Evolutionary conservation across 2,329 filamentous ascomycete genomes (phyloP).

Genomic region (Calonectria naviculata): DNA sequence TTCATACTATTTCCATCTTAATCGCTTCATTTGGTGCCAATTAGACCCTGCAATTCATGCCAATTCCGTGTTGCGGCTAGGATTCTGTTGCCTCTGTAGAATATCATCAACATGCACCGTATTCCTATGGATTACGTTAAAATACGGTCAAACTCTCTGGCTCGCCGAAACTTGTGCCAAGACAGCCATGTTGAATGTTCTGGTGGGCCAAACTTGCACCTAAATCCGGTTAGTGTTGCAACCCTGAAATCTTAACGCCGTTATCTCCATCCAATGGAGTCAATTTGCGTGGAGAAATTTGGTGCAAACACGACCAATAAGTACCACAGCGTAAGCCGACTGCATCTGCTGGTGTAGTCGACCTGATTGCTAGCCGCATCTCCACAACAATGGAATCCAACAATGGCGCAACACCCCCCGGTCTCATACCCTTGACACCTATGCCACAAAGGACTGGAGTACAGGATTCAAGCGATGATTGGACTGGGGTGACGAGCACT

Average conservation of each 20-base stretch:
- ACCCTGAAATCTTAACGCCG: neutral
- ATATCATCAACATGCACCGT: too few species aligned
- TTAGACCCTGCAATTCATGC: too few species aligned
- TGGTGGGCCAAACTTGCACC: neutral
- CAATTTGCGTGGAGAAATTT: neutral
- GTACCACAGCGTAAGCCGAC: neutral
- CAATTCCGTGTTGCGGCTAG: too few species aligned
- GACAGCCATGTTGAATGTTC: neutral
- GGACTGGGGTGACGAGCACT: conserved; percentile 13
- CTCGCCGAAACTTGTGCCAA: too few species aligned
- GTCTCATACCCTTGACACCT: neutral
- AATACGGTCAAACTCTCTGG: too few species aligned
- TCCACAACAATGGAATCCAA: neutral
- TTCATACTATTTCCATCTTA: too few species aligned
- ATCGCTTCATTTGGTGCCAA: too few species aligned
- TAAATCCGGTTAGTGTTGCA: neutral
- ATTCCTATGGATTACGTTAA: too few species aligned
- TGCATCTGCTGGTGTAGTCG: neutral
- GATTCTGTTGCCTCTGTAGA: too few species aligned
- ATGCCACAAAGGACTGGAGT: conserved; percentile 4
- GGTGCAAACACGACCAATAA: neutral
- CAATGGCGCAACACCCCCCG: neutral
- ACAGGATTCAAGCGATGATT: neutral
- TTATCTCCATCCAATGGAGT: neutral
- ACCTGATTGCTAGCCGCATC: neutral